Evolutionary conservation across 2,329 filamentous ascomycete genomes (phyloP).

Genomic region (Iodosphaeria phyllophila): DNA sequence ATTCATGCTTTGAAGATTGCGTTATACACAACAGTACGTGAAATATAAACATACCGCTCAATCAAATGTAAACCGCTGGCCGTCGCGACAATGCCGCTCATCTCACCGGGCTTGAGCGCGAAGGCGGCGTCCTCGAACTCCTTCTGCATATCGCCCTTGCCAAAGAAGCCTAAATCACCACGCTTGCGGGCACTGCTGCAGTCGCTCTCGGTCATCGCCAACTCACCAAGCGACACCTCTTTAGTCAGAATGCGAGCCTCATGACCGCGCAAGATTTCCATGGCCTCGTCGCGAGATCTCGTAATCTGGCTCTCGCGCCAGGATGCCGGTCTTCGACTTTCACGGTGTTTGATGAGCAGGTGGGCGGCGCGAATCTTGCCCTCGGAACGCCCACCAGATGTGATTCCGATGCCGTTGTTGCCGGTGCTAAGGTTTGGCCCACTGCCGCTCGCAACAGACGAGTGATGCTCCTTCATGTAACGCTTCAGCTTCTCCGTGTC

Average conservation of each 20-base stretch:
- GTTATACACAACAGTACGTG: no score
- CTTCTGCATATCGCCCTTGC: slow-evolving; percentile 90
- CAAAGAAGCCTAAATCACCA: slow-evolving; percentile 90
- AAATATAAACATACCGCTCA: slow-evolving; percentile 30
- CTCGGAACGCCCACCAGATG: no score
- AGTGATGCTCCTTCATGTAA: slow-evolving; percentile 86
- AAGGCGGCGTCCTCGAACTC: slow-evolving; percentile 97
- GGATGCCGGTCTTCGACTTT: slow-evolving; percentile 74
- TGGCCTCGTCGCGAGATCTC: slow-evolving; percentile 72
- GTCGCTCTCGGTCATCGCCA: slow-evolving; percentile 80
- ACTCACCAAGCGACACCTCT: slow-evolving; percentile 52
- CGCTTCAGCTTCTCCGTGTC: slow-evolving; percentile 83
- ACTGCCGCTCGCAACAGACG: slow-evolving; percentile 23
- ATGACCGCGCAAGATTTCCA: slow-evolving; percentile 55
- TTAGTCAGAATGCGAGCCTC: slow-evolving; percentile 60
- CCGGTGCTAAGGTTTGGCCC: no score
- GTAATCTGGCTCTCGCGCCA: slow-evolving; percentile 88
- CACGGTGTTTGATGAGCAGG: slow-evolving; percentile 81
- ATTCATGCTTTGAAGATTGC: no score
- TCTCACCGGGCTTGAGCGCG: slow-evolving; percentile 66
- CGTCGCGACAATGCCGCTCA: slow-evolving; percentile 78
- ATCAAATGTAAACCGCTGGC: slow-evolving; percentile 92
- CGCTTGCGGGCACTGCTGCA: slow-evolving; percentile 90
- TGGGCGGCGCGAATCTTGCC: slow-evolving; percentile 91
- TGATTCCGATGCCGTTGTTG: no score